Base-by-base conservation (phyloP, 805 yeast species). In the Sugiyamaella qingdaonensis region DNA sequence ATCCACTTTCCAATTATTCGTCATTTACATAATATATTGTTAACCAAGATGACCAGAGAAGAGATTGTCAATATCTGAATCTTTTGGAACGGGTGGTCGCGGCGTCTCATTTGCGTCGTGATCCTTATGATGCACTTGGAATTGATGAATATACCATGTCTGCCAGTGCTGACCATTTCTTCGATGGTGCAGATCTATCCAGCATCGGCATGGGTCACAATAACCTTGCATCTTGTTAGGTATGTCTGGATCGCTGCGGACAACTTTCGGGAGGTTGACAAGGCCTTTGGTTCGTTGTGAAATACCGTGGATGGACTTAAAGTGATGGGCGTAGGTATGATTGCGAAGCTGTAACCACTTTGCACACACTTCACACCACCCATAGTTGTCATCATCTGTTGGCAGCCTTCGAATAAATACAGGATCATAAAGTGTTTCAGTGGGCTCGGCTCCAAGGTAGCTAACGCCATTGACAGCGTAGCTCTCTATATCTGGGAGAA, bases 291-390 rank as follows among this genome's bases (percentile, higher is more conserved):
- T 49, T 21, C 59, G 41, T 32, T 56, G 59, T 10, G 84, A 54
- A 11, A 57, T 31, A 16, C 60, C 60, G 37, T 57, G 60, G 67
- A 73, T 67, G 53, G 84, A 83, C 61, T 73, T 76, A 32, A 66
- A 70, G 57, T 69, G 79, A 56, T 76, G 80, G 55, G 82, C 83
- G 33, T 82, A 79, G 60, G 70, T 68, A 61, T 73, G 58, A 45
- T 57, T 57, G 34, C 60, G 32, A 27, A 57, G 43, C 42, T 55
- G 58, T 19, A 57, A 43, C 60, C 60, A 57, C 29, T 41, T 46
- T 11, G 57, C 60, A 37, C 60, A 57, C 2, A 54, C 52, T 14
- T 57, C 60, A 39, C 60, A 57, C 60, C 60, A 57, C 5, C 60
- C 60, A 36, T 52, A 49, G 35, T 57, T 54, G 36, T 57, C 60